Evolutionary conservation across 371 early-diverging fungal species (phyloP), one percentile per base, ranked within the genome.

Genomic region (Chytridium lagenaria): DNA sequence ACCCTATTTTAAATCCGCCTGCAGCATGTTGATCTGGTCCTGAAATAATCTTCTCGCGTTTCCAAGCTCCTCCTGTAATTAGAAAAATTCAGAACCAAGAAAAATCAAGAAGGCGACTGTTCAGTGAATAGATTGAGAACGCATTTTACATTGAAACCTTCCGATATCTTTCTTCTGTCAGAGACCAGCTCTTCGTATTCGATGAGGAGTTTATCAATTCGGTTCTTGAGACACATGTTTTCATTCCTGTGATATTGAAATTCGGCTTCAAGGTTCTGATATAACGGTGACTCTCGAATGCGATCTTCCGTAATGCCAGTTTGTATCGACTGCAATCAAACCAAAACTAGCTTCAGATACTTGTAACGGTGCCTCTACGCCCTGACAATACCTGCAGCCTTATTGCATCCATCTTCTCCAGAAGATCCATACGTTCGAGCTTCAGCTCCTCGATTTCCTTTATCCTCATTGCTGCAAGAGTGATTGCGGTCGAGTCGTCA

Each of bases 101-200:
- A n/a, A n/a, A n/a, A n/a, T n/a, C n/a, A n/a, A n/a, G n/a, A n/a
- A n/a, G n/a, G n/a, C n/a, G n/a, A n/a, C n/a, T n/a, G n/a, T n/a
- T n/a, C n/a, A n/a, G n/a, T n/a, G n/a, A n/a, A n/a, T n/a, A n/a
- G n/a, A n/a, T n/a, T n/a, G n/a, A n/a, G n/a, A n/a, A n/a, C n/a
- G n/a, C n/a, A n/a, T n/a, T 81, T 78, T 64, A 86, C 86, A 50
- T 90, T 88, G 23, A 86, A 72, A 44, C 88, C 81, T 59, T 88
- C 84, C 19, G 80, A 66, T 37, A 87, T 77, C 1, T 78, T 78
- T 33, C 94, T 85, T 30, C 93, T 85, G 40, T 90, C 89, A 2
- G 84, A 78, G 73, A 87, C 86, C n/a, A 94, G 77, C 50, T 90
- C 89, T n/a, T 93, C 91, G 22, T 92, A 69, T 69, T 96, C 93